Base-by-base conservation (phyloP, 176 grass and related monocot species). In the Avena eriantha region DNA sequence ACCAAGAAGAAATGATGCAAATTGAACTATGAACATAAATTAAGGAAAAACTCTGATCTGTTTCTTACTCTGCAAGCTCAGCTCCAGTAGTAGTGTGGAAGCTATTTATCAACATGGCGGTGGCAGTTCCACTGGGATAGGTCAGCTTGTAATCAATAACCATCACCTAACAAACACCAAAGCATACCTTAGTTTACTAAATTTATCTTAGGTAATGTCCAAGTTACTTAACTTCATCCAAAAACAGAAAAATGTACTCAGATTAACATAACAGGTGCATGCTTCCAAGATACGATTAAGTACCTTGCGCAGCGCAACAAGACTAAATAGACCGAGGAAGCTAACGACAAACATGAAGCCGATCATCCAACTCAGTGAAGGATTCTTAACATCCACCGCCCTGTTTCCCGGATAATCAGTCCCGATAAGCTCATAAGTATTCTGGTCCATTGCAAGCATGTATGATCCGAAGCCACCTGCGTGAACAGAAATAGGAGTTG, bases 391-490 rank as follows among this genome's bases (percentile, higher is more conserved):
- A 93, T 98, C 96, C 64, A 86, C 87, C 1, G 90, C 91, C 71
- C 86, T 91, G 88, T 98, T 98, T 69, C 96, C 96, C 76, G 96
- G 89, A 81, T 93, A 98, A 86, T 98, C 93, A 17, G 69, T 45
- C 79, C 96, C 93, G 2, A 98, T 95, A 80, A 98, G 87, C 57
- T 98, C 96, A 24, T 95, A 98, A 14, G 91, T 95, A 70, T 58
- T 91, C 82, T 92, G 91, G 86, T 95, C 90, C 96, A 98, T 98
- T 2, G 93, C 90, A 70, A 95, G 86, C 88, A 98, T 92, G 85
- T 94, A 95, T 4, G 88, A 92, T 34, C 96, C 92, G 41, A 98
- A 94, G 3, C 96, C 96, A 34, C 96, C 96, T 98, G 90, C 34
- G 60, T 45, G 3, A 80, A 87, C n/a, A 90, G 19, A 63, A 87